Base-by-base conservation (phyloP, 441 rosid species). In the Oxalis stricta region DNA sequence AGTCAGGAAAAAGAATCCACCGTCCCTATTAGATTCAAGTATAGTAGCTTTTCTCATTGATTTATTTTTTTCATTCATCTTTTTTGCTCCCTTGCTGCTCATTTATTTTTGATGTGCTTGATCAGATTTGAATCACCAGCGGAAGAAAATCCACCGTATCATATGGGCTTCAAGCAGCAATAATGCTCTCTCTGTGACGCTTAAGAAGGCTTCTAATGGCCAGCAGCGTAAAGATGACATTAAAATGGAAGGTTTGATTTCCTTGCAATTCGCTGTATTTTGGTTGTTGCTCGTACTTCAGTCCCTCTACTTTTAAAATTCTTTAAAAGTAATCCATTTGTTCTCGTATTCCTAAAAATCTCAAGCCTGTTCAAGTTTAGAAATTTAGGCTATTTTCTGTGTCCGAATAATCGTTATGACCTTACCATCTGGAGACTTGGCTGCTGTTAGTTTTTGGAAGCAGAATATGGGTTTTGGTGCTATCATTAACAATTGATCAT, bases 191-290 rank as follows among this genome's bases (percentile, higher is more conserved):
- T 49, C 59, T 19, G 46, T 47, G 56, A 54, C 70, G 42, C 68
- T 51, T 26, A 73, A 76, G 70, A 82, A 64, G 69, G 60, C 70
- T 48, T 68, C 68, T 41, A 70, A 65, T 43, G 45, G 44, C 40
- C 43, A 52, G 47, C 79, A 64, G 49, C 56, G 37, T 51, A 86
- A 76, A 60, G 75, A 82, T 50, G 50, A 4, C 32, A 23, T 73
- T 39, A 80, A 80, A 72, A 54, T 68, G 54, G 89, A 85, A 78
- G 96, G 96, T 89, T 55, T 50, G 55, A 33, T 60, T 54, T 51
- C 33, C 42, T 5, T 5, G 17, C 38, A 24, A 18, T 28, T 11
- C 30, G 40, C 3, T 31, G 36, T 2, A 12, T 48, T 24, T 6
- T 0, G 16, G 23, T n/a, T 15, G 12, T 34, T 41, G 12, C 16